Conservation (phyloP, 2,329 filamentous ascomycete species). For the Dactylonectria estremocensis region DNA sequence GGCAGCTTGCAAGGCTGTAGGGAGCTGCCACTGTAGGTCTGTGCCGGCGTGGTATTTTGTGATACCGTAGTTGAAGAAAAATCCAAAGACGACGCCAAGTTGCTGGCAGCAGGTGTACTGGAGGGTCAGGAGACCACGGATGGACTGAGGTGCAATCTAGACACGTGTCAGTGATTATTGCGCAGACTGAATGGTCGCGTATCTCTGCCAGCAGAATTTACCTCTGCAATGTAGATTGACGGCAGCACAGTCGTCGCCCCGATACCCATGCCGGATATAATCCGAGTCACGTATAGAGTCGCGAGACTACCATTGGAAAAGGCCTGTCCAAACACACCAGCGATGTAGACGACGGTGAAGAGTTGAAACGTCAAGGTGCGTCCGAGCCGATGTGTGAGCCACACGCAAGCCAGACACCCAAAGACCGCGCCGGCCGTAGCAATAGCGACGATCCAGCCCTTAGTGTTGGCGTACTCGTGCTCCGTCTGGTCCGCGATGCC, state of each 20-base stretch:
- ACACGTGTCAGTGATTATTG: neutral
- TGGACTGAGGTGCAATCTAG: conserved; percentile 47
- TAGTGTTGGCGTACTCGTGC: conserved; percentile 47
- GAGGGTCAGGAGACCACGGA: conserved; percentile 51
- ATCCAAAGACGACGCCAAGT: conserved; percentile 52
- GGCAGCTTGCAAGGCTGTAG: conserved; percentile 44
- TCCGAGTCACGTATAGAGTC: conserved; percentile 44
- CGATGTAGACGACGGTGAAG: conserved; percentile 54
- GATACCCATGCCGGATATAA: conserved; percentile 48
- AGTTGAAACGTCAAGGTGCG: conserved; percentile 44
- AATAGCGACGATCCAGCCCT: conserved; percentile 52
- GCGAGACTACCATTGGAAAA: conserved; percentile 48
- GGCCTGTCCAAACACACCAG: conserved; percentile 53
- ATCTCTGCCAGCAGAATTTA: neutral
- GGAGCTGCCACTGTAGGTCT: conserved; percentile 48
- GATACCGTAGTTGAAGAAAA: conserved; percentile 55
- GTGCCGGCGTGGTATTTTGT: conserved; percentile 47
- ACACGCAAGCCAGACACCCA: conserved; percentile 48
- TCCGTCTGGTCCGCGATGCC: conserved; percentile 44
- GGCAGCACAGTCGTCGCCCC: conserved; percentile 47
- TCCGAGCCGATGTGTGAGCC: conserved; percentile 44
- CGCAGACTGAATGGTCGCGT: too few species aligned
- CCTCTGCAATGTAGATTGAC: conserved; percentile 50
- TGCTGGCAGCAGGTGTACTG: conserved; percentile 55
- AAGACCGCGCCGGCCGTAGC: conserved; percentile 50